Conservation (phyloP, 345 rosid genomes). For the Eucalyptus regnans region DNA sequence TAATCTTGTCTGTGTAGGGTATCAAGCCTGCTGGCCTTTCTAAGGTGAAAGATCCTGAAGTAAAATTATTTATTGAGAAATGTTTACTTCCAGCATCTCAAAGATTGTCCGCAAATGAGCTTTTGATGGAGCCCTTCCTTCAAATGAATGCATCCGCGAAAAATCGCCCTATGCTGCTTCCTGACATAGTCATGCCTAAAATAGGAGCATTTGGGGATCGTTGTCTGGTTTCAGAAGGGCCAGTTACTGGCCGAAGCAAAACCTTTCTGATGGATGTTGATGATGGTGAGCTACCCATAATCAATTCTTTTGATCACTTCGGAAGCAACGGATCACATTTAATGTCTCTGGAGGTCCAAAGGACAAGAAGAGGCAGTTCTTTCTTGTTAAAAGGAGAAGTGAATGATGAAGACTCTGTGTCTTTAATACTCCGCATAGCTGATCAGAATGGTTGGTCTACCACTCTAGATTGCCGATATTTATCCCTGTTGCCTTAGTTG, state of each 20-base stretch:
- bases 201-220: slow-evolving; percentile 57
- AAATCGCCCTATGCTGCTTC: slow-evolving; percentile 40
- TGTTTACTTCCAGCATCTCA: slow-evolving; percentile 70
- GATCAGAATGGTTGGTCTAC: slow-evolving; percentile 47
- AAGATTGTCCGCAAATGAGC: slow-evolving; percentile 75
- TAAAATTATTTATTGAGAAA: slow-evolving; percentile 75
- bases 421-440: slow-evolving; percentile 63
- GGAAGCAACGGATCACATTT: slow-evolving; percentile 6
- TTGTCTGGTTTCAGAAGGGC: slow-evolving; percentile 78
- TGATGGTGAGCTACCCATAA: slow-evolving; percentile 42
- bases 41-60: slow-evolving; percentile 55
- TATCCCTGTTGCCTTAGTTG: not conserved
- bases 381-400: slow-evolving; percentile 57
- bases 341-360: slow-evolving; percentile 42
- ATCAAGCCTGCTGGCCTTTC: slow-evolving; percentile 76
- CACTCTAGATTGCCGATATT: not conserved
- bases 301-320: slow-evolving; percentile 26
- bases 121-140: slow-evolving; percentile 64
- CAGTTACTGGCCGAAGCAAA: slow-evolving; percentile 22
- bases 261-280: slow-evolving; percentile 50
- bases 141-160: slow-evolving; percentile 38
- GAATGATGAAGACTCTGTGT: slow-evolving; percentile 61
- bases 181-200: slow-evolving; percentile 56
- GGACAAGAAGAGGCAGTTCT: slow-evolving; percentile 47
- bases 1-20: slow-evolving; percentile 30